Evolutionary conservation across 2,329 filamentous ascomycete genomes (phyloP), one percentile per base, ranked within the genome.

Genomic region (Phialophora tarda): DNA sequence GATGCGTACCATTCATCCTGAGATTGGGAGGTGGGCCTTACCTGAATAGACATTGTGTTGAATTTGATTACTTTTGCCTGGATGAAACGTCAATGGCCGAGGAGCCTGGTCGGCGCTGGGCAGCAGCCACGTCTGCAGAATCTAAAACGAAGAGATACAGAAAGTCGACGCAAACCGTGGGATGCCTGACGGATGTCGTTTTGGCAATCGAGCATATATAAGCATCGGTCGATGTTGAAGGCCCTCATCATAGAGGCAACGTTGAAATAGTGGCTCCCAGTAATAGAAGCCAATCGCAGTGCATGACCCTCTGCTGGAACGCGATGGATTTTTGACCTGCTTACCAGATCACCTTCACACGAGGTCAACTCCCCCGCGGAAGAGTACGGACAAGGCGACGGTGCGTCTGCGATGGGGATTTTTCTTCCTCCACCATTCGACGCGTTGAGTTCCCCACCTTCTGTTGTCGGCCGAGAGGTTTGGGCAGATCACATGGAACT

Each of bases 1-100:
- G 4, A 12, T 10, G 47, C 17, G 21, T 21, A 24, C 47, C 47
- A 50, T 21, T 21, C 3, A 50, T 50, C 21, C 10, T 23, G 10
- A 11, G 47, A 11, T 11, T 6, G 21, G 8, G 21, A 23, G 51
- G 5, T 21, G 23, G 6, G 34, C 41, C 53, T 30, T 56, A 57
- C 61, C 61, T 50, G 61, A 17, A 63, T 17, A 63, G 61, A 57
- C 51, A 57, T 57, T 17, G 34, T 41, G 34, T 10, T 41, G 34
- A 41, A 17, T 14, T 41, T 41, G 34, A 23, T 23, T 24, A 14
- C n/a, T 21, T 50, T 50, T 50, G 11, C 23, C 10, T 12, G 47
- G 47, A 50, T 21, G 6, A 10, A n/a, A 21, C 5, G 21, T 21
- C 21, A 26, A 50, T 21, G 47, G 1, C 4, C 8, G 24, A 4